Base-by-base conservation (phyloP, 352 stramenopile species). In the Phytophthora citrophthora region DNA sequence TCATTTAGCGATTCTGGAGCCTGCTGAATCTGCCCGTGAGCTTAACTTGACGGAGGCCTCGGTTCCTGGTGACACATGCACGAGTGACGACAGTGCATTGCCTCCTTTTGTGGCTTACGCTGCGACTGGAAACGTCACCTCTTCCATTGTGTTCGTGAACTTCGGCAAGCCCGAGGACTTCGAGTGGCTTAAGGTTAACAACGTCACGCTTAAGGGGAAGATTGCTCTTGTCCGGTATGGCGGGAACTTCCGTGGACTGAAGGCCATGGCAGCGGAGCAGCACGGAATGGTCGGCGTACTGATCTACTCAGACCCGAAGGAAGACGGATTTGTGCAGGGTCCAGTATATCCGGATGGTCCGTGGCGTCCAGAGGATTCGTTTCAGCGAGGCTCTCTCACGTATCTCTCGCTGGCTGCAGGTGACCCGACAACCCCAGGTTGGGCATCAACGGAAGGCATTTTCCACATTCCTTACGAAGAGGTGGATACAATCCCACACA, bases 81-180 rank as follows among this genome's bases (percentile, higher is more conserved):
- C 63, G 34, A 86, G 43, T 61, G 73, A 56, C 53, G 57, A 66
- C 60, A 72, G 71, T 53, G 86, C 70, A 58, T 74, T 79, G 69
- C 90, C 76, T 67, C 79, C 87, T 18, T 97, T 93, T 64, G 64
- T 95, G 38, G 90, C 83, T 12, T 97, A 97, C 64, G 71, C 81
- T 12, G 74, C 84, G 0, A 81, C 81, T 9, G 88, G 89, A 11
- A 79, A 90, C 49, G 76, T 93, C 24, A 83, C 70, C 11, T 69
- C 62, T 8, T 65, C 79, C 2, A 55, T 94, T 10, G 85, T 97
- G 36, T 97, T 93, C 64, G 89, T 78, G 38, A 97, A 97, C 71
- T 93, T 93, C 47, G 90, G 87, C 2, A 71, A 71, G n/a, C 89
- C 75, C 8, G 49, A 72, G 26, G 87, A 95, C 61, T 94, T 94